phyloP scores from a whole-genome alignment of 257 asterid genomes.

The Primulina huaijiensis region DNA sequence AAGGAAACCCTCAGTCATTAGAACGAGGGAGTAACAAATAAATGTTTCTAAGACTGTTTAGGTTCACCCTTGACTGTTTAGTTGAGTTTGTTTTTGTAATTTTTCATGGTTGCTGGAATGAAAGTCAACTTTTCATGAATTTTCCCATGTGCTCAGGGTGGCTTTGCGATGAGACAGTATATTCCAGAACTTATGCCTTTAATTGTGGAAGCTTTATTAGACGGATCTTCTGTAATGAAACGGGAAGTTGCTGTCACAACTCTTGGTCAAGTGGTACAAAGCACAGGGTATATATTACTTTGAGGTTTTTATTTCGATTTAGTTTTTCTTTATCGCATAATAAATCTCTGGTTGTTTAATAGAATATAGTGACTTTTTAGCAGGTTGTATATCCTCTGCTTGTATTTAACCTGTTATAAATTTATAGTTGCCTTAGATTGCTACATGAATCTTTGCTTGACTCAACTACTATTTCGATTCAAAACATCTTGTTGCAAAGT shows the following conservation, averaged over 20 bases:
- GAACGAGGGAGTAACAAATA: background rate
- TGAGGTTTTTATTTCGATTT: conserved; percentile 20
- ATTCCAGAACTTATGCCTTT: conserved; percentile 95
- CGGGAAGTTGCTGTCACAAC: conserved; percentile 99
- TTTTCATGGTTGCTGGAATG: conserved; percentile 20
- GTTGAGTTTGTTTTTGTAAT: conserved; percentile 15
- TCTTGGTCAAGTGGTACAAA: conserved; percentile 98
- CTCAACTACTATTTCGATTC: background rate
- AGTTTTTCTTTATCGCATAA: conserved; percentile 8
- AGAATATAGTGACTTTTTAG: conserved; percentile 18
- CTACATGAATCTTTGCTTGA: background rate
- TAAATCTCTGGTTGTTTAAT: conserved; percentile 4
- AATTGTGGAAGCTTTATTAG: conserved; percentile 89
- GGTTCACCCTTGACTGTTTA: conserved; percentile 19
- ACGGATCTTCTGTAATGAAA: conserved; percentile 90
- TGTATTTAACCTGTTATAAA: background rate
- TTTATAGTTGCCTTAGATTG: background rate
- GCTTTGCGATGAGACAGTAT: conserved; percentile 95
- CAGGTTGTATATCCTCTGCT: conserved; percentile 11
- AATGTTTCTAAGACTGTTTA: conserved; percentile 13
- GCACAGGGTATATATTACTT: conserved; percentile 80
- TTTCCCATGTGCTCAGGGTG: conserved; percentile 62
- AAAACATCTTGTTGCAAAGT: background rate
- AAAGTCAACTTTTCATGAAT: conserved; percentile 20
- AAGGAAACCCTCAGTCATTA: conserved; percentile 13